phyloP scores from a whole-genome alignment of 805 yeast genomes.

The Yueomyces sp. region DNA sequence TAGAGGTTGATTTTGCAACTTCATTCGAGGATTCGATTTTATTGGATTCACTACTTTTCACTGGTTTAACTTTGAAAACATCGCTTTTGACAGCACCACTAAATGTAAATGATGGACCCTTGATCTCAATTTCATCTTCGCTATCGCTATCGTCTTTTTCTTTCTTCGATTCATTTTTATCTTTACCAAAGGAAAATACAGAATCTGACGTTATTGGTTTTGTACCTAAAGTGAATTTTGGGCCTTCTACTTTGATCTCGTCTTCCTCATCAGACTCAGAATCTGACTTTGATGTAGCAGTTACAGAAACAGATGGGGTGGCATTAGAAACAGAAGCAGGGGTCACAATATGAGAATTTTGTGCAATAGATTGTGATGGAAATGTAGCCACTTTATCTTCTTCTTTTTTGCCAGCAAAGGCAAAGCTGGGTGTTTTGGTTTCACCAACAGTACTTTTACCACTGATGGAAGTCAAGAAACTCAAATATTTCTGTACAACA shows the following conservation, averaged over 20 bases:
- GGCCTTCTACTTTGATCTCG: slow-evolving; percentile 61
- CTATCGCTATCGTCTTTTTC: slow-evolving; percentile 21
- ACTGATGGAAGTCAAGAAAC: slow-evolving; percentile 32
- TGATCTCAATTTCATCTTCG: slow-evolving; percentile 20
- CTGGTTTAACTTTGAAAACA: slow-evolving; percentile 24
- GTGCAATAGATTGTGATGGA: neutral
- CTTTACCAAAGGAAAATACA: slow-evolving; percentile 33
- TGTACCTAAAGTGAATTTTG: slow-evolving; percentile 38
- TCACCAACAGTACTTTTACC: slow-evolving; percentile 1
- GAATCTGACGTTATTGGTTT: slow-evolving; percentile 38
- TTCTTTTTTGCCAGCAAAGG: no score
- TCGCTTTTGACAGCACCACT: slow-evolving; percentile 22
- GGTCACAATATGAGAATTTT: neutral
- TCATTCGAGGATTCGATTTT: slow-evolving; percentile 2
- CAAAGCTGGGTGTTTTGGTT: neutral
- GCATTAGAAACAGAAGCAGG: neutral
- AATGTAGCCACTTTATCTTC: no score
- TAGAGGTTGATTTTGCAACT: neutral
- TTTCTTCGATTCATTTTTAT: slow-evolving; percentile 8
- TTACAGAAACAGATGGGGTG: neutral
- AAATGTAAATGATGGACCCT: slow-evolving; percentile 31
- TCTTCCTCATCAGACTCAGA: slow-evolving; percentile 29
- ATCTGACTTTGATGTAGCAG: neutral
- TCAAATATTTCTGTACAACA: slow-evolving; percentile 43
- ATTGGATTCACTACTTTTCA: slow-evolving; percentile 1